Evolutionary conservation across 148 eudicot genomes (phyloP).

Genomic region (Suaeda aralocaspica): DNA sequence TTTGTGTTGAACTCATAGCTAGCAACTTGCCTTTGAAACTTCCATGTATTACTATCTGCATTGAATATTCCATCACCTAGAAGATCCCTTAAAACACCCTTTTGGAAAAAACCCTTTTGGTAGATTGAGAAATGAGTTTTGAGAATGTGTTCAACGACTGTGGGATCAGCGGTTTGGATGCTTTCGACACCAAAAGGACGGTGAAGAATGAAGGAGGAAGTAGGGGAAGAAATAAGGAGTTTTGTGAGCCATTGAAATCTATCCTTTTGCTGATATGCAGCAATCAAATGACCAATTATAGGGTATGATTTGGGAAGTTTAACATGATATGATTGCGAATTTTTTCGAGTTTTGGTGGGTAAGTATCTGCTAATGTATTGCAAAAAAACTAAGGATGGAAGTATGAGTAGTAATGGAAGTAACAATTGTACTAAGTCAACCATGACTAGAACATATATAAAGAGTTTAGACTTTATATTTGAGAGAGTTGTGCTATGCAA

Average conservation of each 20-base stretch:
- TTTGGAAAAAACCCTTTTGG: slow-evolving; percentile 40
- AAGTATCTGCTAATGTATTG: background rate
- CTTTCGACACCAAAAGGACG: slow-evolving; percentile 9
- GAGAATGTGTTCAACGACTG: too few species aligned
- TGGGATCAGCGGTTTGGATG: slow-evolving; percentile 21
- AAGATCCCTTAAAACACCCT: slow-evolving; percentile 24
- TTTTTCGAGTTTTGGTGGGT: background rate
- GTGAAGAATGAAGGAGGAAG: slow-evolving; percentile 14
- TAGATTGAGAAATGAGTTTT: slow-evolving; percentile 24
- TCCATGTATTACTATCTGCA: slow-evolving; percentile 38
- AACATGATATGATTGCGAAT: background rate
- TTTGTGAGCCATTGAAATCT: slow-evolving; percentile 18
- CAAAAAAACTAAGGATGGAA: too few species aligned
- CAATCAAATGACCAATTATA: slow-evolving; percentile 18
- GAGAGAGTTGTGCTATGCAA: too few species aligned
- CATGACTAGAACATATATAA: too few species aligned
- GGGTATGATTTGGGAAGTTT: slow-evolving; percentile 25
- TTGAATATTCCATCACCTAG: slow-evolving; percentile 44
- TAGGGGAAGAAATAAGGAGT: slow-evolving; percentile 10
- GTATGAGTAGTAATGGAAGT: too few species aligned
- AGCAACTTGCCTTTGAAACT: too few species aligned
- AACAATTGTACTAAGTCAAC: too few species aligned
- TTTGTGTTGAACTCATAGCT: slow-evolving; percentile 45
- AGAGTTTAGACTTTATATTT: too few species aligned
- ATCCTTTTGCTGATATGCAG: slow-evolving; percentile 15